Evolutionary conservation across 805 yeast genomes (phyloP), one percentile per base, ranked within the genome.

Genomic region (Ogataea zsoltii): DNA sequence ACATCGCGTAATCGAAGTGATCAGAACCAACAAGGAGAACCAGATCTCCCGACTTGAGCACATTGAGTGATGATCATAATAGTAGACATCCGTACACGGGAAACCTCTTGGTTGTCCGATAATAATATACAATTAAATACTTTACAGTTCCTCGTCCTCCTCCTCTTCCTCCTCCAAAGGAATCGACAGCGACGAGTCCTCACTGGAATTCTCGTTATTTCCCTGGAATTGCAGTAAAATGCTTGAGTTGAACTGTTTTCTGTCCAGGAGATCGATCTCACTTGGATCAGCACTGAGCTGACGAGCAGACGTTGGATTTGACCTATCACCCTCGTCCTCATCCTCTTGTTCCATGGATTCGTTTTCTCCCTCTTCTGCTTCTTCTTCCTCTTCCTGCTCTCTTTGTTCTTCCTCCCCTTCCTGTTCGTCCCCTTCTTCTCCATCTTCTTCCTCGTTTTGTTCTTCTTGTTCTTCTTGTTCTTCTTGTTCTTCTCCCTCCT

Each of bases 161-260:
- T 53, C 59, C 30, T 50, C 55, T 18, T 54, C 58, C 38, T 54
- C 60, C 38, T 54, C 60, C 38, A 54, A 14, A 3, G 61, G 61
- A 18, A 57, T 51, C 12, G 43, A 46, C 9, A 38, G 14, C 11
- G 49, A 45, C 4, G 50, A 49, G 12, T 39, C 46, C 14, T 43
- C 54, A 13, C 44, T 41, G 12, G 50, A 45, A 15, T 23, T 13
- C 7, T 17, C 32, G 9, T 43, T 42, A 16, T 31, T 15, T 4
- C 41, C 26, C 14, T 49, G 38, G 31, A 54, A 33, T 33, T 45
- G 48, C 11, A 54, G 32, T 17, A 42, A 21, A 16, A 54, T 43
- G 28, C 48, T 46, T 4, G 58, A 54, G 29, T 48, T 50, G 47
- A 54, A 54, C 17, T 44, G 39, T 10, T 28, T 38, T 4, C 34